Percentiles rank a stretch among this genome's conserved stretches.
Evolutionary conservation across 139 green algal species (phyloP).

Genomic region (Chloropicon primus): DNA sequence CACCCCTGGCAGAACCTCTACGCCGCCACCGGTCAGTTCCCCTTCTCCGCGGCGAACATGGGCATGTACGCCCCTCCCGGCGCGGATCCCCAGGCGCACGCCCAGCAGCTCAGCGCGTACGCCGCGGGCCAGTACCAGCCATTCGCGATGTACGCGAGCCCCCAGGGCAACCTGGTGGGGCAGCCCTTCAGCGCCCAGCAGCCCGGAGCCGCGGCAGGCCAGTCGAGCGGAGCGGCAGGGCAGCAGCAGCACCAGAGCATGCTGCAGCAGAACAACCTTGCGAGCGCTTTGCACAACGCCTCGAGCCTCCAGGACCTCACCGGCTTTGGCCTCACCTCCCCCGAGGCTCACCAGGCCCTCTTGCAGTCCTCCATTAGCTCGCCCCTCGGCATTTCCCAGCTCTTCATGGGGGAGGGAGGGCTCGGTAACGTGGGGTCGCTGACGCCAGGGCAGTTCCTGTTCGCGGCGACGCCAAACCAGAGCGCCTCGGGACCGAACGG

Average conservation of each 20-base stretch:
- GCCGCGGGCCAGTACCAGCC: not conserved
- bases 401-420: constrained; percentile 3
- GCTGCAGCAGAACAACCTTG: not conserved
- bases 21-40: not conserved
- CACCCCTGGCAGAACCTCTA: not conserved
- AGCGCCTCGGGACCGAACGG: not conserved
- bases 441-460: constrained; percentile 2
- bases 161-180: no score
- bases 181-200: no score
- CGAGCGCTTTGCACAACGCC: not conserved
- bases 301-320: not conserved
- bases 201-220: no score
- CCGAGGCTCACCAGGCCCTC: not conserved
- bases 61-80: not conserved
- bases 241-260: not conserved
- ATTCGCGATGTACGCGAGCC: not conserved
- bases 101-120: not conserved
- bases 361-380: not conserved
- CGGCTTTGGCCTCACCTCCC: not conserved
- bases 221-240: no score
- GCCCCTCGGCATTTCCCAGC: constrained; percentile 14
- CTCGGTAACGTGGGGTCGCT: not conserved
- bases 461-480: not conserved
- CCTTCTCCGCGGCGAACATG: not conserved
- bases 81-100: not conserved